Conservation (phyloP, 2,329 filamentous ascomycete species). For the Pseudophaeomoniella oleicola region DNA sequence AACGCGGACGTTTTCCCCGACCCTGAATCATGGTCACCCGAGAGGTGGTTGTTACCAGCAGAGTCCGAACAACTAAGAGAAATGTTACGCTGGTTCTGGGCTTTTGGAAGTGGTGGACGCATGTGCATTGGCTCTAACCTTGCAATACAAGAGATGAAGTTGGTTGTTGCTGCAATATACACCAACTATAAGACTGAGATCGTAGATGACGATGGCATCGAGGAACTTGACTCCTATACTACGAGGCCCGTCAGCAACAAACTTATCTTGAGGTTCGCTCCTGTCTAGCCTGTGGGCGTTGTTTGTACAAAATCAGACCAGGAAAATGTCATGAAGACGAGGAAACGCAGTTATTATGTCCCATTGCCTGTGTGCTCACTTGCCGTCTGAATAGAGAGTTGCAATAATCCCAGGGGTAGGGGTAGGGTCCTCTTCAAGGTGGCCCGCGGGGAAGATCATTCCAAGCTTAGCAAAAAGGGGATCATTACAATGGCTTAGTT, state of each 20-base stretch:
- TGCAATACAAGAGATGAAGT: slow-evolving; percentile 52
- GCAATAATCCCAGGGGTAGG: too few relatives aligned
- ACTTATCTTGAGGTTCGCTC: slow-evolving; percentile 42
- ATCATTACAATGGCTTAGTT: too few relatives aligned
- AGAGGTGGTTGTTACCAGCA: slow-evolving; percentile 31
- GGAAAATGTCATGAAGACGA: background rate
- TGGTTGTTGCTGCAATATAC: slow-evolving; percentile 56
- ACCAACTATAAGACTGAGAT: slow-evolving; percentile 48
- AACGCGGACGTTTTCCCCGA: slow-evolving; percentile 33
- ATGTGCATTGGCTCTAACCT: slow-evolving; percentile 36
- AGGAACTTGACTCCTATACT: slow-evolving; percentile 52
- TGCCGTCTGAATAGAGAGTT: too few relatives aligned
- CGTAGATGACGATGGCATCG: slow-evolving; percentile 48
- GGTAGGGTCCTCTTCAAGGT: too few relatives aligned
- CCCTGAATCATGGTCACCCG: slow-evolving; percentile 30
- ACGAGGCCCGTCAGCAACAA: slow-evolving; percentile 42
- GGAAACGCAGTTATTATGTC: background rate
- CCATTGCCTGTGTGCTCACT: too few relatives aligned
- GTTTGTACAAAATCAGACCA: background rate
- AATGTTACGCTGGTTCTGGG: slow-evolving; percentile 35
- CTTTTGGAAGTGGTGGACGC: slow-evolving; percentile 33
- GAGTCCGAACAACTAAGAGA: slow-evolving; percentile 23
- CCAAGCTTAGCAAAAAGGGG: too few relatives aligned
- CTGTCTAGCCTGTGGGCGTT: background rate
- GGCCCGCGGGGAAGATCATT: too few relatives aligned